These are phyloP conservation scores for Kodamaea neixiangensis DNA, from an alignment of 805 yeast genomes.

Conservation along the genomic window DNA sequence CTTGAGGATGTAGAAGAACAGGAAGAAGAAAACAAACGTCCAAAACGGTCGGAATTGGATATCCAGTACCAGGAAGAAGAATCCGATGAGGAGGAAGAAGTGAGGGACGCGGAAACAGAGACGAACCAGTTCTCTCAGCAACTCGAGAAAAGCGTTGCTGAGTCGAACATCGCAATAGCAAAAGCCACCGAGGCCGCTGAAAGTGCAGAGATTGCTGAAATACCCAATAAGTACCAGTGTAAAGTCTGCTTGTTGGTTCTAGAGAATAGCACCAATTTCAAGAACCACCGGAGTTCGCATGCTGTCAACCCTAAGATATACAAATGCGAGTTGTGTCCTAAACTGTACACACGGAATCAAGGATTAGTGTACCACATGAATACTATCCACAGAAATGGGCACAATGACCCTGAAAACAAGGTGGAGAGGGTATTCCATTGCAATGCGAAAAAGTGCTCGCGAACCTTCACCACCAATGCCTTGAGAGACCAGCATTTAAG, in stretches of 20 bases:
- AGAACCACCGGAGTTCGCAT: conserved; percentile 13
- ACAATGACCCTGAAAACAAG: conserved; percentile 1
- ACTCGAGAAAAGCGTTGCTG: neutral
- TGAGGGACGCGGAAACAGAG: neutral
- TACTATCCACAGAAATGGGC: conserved; percentile 10
- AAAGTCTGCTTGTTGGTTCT: neutral
- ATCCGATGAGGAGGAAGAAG: neutral
- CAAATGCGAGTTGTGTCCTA: conserved; percentile 6
- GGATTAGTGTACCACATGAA: conserved; percentile 15
- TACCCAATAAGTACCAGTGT: neutral
- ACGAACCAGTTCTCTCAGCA: neutral
- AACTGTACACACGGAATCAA: conserved; percentile 20
- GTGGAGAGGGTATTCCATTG: conserved; percentile 14
- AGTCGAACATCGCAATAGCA: neutral
- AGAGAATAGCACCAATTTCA: conserved; percentile 8
- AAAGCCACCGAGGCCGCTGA: neutral
- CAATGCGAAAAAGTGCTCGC: conserved; percentile 15
- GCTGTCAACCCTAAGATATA: conserved; percentile 11
- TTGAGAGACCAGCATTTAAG: conserved; percentile 5
- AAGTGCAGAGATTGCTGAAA: neutral
- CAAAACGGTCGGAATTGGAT: neutral
- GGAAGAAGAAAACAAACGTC: conserved; percentile 1
- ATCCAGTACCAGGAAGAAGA: neutral
- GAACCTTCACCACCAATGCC: conserved; percentile 17
- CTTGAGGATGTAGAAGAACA: neutral